phyloP scores from a whole-genome alignment of 169 alveolate genomes.

The Toxoplasma gondii region DNA sequence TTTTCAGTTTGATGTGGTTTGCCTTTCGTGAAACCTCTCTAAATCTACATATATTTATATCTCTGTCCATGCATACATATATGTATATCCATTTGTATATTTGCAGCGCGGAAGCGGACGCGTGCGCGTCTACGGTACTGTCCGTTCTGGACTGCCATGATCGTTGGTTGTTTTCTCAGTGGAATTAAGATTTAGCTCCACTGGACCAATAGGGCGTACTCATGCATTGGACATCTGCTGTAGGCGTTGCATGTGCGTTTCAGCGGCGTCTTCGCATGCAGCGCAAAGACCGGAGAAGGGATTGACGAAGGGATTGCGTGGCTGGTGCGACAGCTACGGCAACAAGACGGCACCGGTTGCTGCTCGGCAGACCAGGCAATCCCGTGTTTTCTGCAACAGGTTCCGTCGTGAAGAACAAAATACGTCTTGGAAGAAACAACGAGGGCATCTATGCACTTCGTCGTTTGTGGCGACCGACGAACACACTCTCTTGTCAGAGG shows the following conservation, averaged over 20 bases:
- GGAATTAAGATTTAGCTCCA: no score
- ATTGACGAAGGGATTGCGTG: constrained; percentile 89
- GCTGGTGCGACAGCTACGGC: constrained; percentile 74
- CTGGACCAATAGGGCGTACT: not conserved
- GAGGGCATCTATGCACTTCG: not conserved
- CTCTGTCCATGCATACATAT: no score
- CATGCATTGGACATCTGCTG: not conserved
- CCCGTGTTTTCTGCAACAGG: constrained; percentile 63
- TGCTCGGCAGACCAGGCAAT: constrained; percentile 43
- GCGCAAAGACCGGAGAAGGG: constrained; percentile 92
- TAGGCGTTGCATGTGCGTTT: not conserved
- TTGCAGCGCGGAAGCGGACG: no score
- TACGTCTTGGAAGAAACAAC: not conserved
- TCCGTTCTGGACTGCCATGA: no score
- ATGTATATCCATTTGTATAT: no score
- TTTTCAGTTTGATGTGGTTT: no score
- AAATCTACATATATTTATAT: no score
- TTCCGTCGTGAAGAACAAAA: constrained; percentile 31
- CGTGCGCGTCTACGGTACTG: no score
- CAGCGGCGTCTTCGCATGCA: constrained; percentile 90
- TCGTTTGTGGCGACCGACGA: no score
- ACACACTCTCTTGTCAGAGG: no score
- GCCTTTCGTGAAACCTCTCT: no score
- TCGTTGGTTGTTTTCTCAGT: no score
- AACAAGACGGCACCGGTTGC: constrained; percentile 58